Percentiles rank a stretch among this genome's conserved stretches.
These are phyloP conservation scores for Hyaloperonospora brassicae DNA, from an alignment of 352 stramenopile species.

Conservation along the genomic window DNA sequence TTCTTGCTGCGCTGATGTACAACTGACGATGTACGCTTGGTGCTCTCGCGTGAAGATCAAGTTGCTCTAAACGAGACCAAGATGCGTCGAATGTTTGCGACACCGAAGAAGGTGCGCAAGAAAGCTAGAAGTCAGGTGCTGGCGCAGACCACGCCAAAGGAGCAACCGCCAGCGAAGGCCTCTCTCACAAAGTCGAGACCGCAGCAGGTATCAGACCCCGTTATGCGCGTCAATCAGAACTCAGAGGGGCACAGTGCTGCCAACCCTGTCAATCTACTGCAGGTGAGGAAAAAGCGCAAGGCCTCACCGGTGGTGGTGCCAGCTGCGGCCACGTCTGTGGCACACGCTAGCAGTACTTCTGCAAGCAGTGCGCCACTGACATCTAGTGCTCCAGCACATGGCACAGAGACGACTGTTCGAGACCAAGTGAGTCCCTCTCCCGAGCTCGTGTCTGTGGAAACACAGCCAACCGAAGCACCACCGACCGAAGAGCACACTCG, in stretches of 20 bases:
- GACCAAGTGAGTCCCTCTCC: slow-evolving; percentile 10
- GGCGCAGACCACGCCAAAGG: slow-evolving; percentile 10
- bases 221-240: slow-evolving; percentile 17
- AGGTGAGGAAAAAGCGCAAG: slow-evolving; percentile 80
- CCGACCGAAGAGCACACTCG: slow-evolving; percentile 2
- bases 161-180: slow-evolving; percentile 17
- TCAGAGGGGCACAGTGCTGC: slow-evolving; percentile 14
- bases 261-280: slow-evolving; percentile 49
- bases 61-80: slow-evolving; percentile 40
- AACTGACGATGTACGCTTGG: slow-evolving; percentile 1
- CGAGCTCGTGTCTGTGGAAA: slow-evolving; percentile 3
- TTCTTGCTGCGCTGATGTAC: not conserved
- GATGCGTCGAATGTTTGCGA: slow-evolving; percentile 51
- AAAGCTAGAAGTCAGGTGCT: slow-evolving; percentile 27
- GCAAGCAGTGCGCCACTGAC: not conserved
- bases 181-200: slow-evolving; percentile 25
- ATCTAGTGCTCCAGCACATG: not conserved
- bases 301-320: slow-evolving; percentile 44
- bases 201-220: slow-evolving; percentile 14
- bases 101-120: slow-evolving; percentile 56
- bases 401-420: slow-evolving; percentile 7
- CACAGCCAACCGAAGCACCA: slow-evolving; percentile 5
- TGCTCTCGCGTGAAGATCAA: slow-evolving; percentile 25
- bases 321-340: slow-evolving; percentile 2
- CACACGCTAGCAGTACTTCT: slow-evolving; percentile 1